Evolutionary conservation across 371 early-diverging fungal genomes (phyloP), one percentile per base, ranked within the genome.

Genomic region (Actinomucor elegans): DNA sequence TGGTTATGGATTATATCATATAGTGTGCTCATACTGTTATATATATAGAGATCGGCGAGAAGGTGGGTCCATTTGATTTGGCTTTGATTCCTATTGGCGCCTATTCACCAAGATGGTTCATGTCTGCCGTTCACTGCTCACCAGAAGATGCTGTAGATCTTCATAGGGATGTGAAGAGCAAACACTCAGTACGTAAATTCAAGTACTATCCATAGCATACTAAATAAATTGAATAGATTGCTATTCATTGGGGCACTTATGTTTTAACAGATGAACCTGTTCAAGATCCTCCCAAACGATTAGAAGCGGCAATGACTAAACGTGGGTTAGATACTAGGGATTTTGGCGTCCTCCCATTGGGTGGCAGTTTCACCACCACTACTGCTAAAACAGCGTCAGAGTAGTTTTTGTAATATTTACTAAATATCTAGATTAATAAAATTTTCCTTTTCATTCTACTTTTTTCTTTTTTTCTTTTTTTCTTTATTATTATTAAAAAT

Each of bases 41-140:
- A 7, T 18, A n/a, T 20, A n/a, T 29, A 67, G 72, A 89, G 64
- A 91, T 93, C 53, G 89, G 91, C 14, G 69, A 79, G 5, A 79
- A 78, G 31, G 69, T 81, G 35, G 89, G 89, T 21, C 86, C 88
- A 1, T 82, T 88, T 63, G 84, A 87, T 48, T 64, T 92, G 5
- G 69, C 89, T 9, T 81, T 86, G 36, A 86, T 93, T 35, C 91
- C 93, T 1, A 93, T 93, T 51, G 93, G 93, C 6, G 91, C 91
- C 0, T 93, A 90, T 55, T 75, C 77, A 3, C 93, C 93, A 6
- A 79, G 91, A 48, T 77, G 74, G 73, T 57, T 81, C 67, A 86
- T 88, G 80, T 83, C 83, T 2, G 66, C 83, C 17, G 69, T 89
- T 52, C 92, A 91, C 57, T 86, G 84, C 44, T 79, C 77, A 12